Evolutionary conservation across 305 asterid species (phyloP), one percentile per base, ranked within the genome.

Genomic region (Andrographis paniculata): DNA sequence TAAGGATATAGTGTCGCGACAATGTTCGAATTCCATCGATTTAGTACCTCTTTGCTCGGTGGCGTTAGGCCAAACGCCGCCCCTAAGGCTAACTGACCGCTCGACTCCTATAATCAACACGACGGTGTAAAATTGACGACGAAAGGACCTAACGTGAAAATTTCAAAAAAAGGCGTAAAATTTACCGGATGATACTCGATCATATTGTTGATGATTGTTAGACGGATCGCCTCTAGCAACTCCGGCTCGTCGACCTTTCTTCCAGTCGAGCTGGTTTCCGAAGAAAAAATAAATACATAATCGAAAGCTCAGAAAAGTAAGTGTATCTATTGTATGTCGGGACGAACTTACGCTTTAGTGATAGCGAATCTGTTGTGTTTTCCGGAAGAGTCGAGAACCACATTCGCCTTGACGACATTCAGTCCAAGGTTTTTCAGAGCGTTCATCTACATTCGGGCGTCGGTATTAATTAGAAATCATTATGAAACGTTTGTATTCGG

Each of bases 201-300:
- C 79, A 91, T 42, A 63, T 91, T 91, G 84, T 75, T 87, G 72
- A 91, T 91, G 46, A 91, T 75, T 45, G 99, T 91, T 82, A 87
- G 69, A 54, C 99, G 95, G 62, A 91, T 91, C n/a, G 99, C 94
- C 84, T 91, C 99, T 1, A 87, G 96, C 67, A 79, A 66, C 74
- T 91, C 99, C 11, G 99, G 92, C 14, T 91, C 99, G 23, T 86
- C 80, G 28, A 91, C 64, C 62, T 91, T 91, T 69, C 95, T 78
- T 42, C 99, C 99, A 17, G 93, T 75, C 33, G 96, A 72, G 36
- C 99, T 91, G 81, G 31, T 66, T 39, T n/a, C 35, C 60, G 31
- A 9, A 40, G 22, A 24, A n/a, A 43, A 21, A 18, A 1, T 14
- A 15, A 45, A 11, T 9, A 1, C 0, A 19, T 20, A 10, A 13